phyloP scores from a whole-genome alignment of 805 yeast species.

The Wickerhamiella azymoides region DNA sequence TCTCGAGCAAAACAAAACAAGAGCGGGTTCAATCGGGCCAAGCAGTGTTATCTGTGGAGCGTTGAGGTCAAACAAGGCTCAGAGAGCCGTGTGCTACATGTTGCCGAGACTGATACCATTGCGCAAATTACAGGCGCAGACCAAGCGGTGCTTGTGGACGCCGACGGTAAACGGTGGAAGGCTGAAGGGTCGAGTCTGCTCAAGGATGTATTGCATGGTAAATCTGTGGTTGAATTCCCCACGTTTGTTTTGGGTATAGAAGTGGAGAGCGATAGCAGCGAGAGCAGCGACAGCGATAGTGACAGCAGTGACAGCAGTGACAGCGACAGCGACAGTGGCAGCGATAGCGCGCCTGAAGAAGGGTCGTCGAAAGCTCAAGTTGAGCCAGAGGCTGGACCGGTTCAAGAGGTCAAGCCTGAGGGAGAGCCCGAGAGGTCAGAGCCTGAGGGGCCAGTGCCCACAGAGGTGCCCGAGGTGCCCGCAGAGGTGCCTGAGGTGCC shows the following conservation, averaged over 20 bases:
- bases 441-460: neutral
- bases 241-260: constrained; percentile 30
- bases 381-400: neutral
- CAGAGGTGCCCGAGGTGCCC: neutral
- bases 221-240: constrained; percentile 65
- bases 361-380: neutral
- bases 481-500: neutral
- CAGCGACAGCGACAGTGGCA: constrained; percentile 8
- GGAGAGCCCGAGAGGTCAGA: neutral
- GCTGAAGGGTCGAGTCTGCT: constrained; percentile 24
- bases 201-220: constrained; percentile 38
- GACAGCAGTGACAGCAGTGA: constrained; percentile 3
- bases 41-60: constrained; percentile 60
- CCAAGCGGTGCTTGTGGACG: constrained; percentile 13
- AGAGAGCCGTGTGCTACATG: constrained; percentile 4
- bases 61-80: constrained; percentile 37
- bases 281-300: constrained; percentile 10
- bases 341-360: neutral
- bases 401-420: too few species aligned
- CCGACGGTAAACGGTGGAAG: constrained; percentile 13
- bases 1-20: constrained; percentile 47
- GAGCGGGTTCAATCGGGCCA: constrained; percentile 53
- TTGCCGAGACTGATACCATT: constrained; percentile 15
- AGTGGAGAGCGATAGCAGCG: constrained; percentile 13
- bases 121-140: constrained; percentile 6